These are phyloP conservation scores for Neospora caninum DNA, from an alignment of 169 alveolate species.

Conservation along the genomic window DNA sequence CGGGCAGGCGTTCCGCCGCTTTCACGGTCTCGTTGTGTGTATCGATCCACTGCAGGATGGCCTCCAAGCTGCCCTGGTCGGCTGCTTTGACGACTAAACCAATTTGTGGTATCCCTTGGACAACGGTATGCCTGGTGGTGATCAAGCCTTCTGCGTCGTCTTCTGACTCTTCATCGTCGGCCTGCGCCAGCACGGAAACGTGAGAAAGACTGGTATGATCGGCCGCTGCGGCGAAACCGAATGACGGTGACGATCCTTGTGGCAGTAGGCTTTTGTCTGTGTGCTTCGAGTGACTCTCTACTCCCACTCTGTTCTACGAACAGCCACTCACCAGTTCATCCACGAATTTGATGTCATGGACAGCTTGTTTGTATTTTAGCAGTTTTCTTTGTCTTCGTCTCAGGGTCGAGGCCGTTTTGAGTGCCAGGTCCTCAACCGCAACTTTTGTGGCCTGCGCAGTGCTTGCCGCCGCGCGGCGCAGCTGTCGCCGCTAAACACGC, in stretches of 20 bases:
- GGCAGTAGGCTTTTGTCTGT: too few relatives aligned
- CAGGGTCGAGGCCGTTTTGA: background rate
- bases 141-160: background rate
- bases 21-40: background rate
- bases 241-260: too few relatives aligned
- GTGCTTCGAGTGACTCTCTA: too few relatives aligned
- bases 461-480: background rate
- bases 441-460: background rate
- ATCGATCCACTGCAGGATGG: conserved; percentile 32
- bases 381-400: background rate
- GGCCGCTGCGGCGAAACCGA: too few relatives aligned
- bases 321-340: background rate
- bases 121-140: background rate
- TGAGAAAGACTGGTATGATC: too few relatives aligned
- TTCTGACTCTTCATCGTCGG: background rate
- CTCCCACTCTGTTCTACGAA: background rate
- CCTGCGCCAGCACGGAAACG: background rate
- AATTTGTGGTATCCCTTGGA: conserved; percentile 14
- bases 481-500: background rate
- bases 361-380: conserved; percentile 16
- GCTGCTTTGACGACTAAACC: conserved; percentile 47
- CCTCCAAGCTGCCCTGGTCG: conserved; percentile 62
- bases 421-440: conserved; percentile 37
- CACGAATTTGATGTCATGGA: background rate
- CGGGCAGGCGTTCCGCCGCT: background rate